These are phyloP conservation scores for Fraxinus baroniana DNA, from an alignment of 305 asterid species.

Conservation along the genomic window DNA sequence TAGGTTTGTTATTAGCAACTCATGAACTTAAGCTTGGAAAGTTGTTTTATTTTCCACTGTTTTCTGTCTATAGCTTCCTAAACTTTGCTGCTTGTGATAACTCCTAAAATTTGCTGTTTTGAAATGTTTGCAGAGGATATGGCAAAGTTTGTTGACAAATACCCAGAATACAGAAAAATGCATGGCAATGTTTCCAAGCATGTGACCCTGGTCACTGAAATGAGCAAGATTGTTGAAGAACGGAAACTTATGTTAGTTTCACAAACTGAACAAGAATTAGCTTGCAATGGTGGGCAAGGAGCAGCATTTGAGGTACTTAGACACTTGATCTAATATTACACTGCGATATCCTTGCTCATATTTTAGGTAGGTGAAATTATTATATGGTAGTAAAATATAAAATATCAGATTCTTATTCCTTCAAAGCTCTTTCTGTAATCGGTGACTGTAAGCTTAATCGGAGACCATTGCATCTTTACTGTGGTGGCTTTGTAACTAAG, in stretches of 20 bases:
- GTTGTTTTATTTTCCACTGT: slow-evolving; percentile 11
- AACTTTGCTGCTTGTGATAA: slow-evolving; percentile 13
- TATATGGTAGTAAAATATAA: slow-evolving; percentile 7
- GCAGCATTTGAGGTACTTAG: slow-evolving; percentile 90
- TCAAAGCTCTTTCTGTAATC: not conserved
- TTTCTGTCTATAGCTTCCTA: slow-evolving; percentile 19
- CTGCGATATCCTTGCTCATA: slow-evolving; percentile 5
- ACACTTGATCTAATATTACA: slow-evolving; percentile 18
- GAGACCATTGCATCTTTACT: not conserved
- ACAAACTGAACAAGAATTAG: slow-evolving; percentile 95
- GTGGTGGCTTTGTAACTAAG: not conserved
- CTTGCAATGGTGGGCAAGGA: slow-evolving; percentile 99
- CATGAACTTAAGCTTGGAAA: slow-evolving; percentile 19
- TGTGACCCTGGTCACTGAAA: slow-evolving; percentile 93
- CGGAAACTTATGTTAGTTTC: slow-evolving; percentile 92
- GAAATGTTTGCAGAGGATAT: slow-evolving; percentile 79
- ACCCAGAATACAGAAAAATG: slow-evolving; percentile 92
- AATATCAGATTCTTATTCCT: slow-evolving; percentile 22
- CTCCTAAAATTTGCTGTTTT: slow-evolving; percentile 21
- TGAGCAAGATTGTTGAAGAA: slow-evolving; percentile 98
- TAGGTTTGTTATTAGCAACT: slow-evolving; percentile 56
- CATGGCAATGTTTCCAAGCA: slow-evolving; percentile 99
- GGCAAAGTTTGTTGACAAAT: slow-evolving; percentile 98
- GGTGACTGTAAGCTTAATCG: not conserved
- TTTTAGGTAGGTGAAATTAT: not conserved